Base-by-base conservation (phyloP, 2,329 filamentous ascomycete species). In the Hysterium pulicare region DNA sequence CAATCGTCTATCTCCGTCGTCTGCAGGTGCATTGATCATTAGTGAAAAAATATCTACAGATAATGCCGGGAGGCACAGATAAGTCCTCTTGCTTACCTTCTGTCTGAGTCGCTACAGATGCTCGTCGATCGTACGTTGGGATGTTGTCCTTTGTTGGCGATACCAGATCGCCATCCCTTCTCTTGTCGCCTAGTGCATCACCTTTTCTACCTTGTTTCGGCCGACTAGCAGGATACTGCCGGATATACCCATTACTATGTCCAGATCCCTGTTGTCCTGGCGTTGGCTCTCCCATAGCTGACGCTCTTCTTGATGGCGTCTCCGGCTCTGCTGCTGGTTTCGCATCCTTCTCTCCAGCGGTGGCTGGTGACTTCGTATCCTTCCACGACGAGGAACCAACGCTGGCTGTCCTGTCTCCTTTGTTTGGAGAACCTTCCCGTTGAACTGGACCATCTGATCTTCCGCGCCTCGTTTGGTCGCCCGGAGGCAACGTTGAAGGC, bases 351-450 rank as follows among this genome's bases (percentile, higher is more conserved):
- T 66, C 61, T 28, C 49, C 55, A 28, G 46, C 51, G n/a, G 49
- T 24, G 16, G 47, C 46, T 4, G 55, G 44, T 7, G 42, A 35
- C 41, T 61, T 61, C 9, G 22, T 15, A n/a, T 61, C 59, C 41
- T 62, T 64, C 21, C 54, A 44, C 21, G 50, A 47, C 36, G 55
- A 42, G 4, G 67, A 64, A 17, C 61, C 53, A 30, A 57, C 57
- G 41, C 58, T 68, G 9, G 51, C 58, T 28, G 59, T 51, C 35
- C 66, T 60, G 55, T 69, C 68, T 5, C 51, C 38, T 44, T 64
- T 67, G 20, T 22, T 38, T 7, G 62, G 55, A 36, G 61, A 62
- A 5, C 51, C 39, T 19, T 67, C 64, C 33, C 58, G 56, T 11
- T 46, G 44, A 10, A 49, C 34, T 23, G 48, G 44, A 15, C 47